Percentiles rank a stretch among this genome's conserved stretches.
Conservation (phyloP, 176 grass and related monocot genomes). For the Cenchrus purpureus region DNA sequence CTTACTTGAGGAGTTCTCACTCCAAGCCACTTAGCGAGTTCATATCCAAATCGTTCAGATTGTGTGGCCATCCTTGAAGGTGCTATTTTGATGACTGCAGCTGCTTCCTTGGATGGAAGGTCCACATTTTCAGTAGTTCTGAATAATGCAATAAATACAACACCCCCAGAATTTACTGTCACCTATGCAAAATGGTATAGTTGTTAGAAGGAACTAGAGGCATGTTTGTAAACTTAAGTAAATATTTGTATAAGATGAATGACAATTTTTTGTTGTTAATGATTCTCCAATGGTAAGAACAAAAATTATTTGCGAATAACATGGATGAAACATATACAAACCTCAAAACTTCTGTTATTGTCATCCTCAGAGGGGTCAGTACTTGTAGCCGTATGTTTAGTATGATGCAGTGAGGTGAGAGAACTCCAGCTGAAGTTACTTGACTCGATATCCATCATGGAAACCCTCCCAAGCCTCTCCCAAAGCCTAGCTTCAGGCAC, state of each 20-base stretch:
- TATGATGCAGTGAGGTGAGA: slow-evolving; percentile 82
- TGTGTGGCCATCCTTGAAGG: slow-evolving; percentile 98
- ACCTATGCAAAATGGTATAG: slow-evolving; percentile 48
- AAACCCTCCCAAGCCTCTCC: slow-evolving; percentile 81
- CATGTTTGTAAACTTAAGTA: slow-evolving; percentile 11
- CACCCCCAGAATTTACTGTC: slow-evolving; percentile 95
- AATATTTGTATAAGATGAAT: neutral
- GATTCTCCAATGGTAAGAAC: slow-evolving; percentile 15
- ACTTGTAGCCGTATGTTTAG: slow-evolving; percentile 71
- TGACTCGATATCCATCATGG: slow-evolving; percentile 87
- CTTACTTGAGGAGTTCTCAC: slow-evolving; percentile 90
- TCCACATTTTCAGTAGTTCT: slow-evolving; percentile 43
- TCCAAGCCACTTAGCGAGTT: slow-evolving; percentile 92
- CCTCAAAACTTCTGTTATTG: slow-evolving; percentile 85
- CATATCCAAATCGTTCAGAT: slow-evolving; percentile 89
- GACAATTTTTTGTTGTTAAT: neutral
- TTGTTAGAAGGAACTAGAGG: slow-evolving; percentile 4
- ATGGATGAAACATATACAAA: slow-evolving; percentile 38
- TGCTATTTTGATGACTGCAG: slow-evolving; percentile 94
- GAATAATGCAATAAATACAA: slow-evolving; percentile 91
- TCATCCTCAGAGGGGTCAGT: slow-evolving; percentile 79
- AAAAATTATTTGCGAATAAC: slow-evolving; percentile 18
- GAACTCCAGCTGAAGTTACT: slow-evolving; percentile 70
- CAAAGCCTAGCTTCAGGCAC: slow-evolving; percentile 64
- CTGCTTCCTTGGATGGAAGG: slow-evolving; percentile 56